phyloP scores from a whole-genome alignment of 495 filamentous ascomycete species.

The Staphylotrichum longicolle region DNA sequence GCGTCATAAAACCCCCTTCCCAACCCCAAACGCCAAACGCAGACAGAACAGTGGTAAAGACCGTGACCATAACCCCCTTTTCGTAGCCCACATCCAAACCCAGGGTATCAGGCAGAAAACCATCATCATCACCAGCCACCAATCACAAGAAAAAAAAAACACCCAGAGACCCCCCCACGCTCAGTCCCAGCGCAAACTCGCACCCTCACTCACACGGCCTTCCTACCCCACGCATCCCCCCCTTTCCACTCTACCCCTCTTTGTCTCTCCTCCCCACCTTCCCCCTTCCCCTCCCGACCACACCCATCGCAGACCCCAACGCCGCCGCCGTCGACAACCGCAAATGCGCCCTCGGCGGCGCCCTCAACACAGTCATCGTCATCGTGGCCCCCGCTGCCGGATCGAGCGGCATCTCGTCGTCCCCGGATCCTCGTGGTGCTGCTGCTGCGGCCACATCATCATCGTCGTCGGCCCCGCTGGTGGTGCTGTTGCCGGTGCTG shows the following conservation, averaged over 20 bases:
- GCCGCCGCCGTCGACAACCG: constrained; percentile 26
- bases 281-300: constrained; percentile 13
- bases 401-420: constrained; percentile 1
- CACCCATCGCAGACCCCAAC: constrained; percentile 16
- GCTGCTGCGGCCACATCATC: background rate
- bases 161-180: no score
- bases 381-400: background rate
- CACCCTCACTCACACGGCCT: background rate
- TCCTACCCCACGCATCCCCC: no score
- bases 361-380: constrained; percentile 12
- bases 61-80: constrained; percentile 4
- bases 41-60: constrained; percentile 1
- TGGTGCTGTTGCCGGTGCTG: background rate
- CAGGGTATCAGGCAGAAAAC: constrained; percentile 8
- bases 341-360: constrained; percentile 29
- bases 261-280: constrained; percentile 8
- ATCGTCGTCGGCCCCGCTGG: background rate
- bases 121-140: background rate
- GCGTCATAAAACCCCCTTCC: background rate
- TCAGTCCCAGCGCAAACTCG: no score
- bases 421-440: background rate
- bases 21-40: background rate
- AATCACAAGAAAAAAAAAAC: background rate
- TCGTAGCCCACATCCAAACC: background rate
- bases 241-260: background rate